Evolutionary conservation across 225 moss, liverwort and hornwort species (phyloP).

Genomic region (Bryoerythrophyllum caledonicum): DNA sequence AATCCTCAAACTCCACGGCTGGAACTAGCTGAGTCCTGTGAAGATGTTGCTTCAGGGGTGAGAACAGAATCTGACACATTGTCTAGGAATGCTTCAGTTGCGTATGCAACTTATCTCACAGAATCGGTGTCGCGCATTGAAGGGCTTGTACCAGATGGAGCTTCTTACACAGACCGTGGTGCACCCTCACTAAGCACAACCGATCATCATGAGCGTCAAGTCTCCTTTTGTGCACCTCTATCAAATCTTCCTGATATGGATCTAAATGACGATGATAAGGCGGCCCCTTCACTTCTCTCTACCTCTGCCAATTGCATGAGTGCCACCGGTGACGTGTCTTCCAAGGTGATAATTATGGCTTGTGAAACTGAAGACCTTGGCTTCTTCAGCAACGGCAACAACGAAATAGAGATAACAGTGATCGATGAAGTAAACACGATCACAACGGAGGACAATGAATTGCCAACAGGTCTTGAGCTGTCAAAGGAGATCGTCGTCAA

Average conservation of each 20-base stretch:
- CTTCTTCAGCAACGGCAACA: neutral
- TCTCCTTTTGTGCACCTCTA: neutral
- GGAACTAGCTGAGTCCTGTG: constrained; percentile 8
- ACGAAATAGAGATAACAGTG: constrained; percentile 13
- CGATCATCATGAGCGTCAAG: neutral
- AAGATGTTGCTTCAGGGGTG: constrained; percentile 10
- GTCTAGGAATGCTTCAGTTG: neutral
- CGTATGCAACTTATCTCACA: no score
- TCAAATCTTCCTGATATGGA: neutral
- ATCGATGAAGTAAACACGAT: constrained; percentile 1
- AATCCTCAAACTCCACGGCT: constrained; percentile 4
- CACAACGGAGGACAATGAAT: constrained; percentile 12
- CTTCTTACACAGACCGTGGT: constrained; percentile 2
- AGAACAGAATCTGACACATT: neutral
- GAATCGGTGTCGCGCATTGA: neutral
- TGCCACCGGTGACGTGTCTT: neutral
- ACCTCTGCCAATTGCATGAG: neutral
- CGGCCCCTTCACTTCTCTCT: neutral
- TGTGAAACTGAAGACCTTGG: neutral
- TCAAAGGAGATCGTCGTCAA: constrained; percentile 1
- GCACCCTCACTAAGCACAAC: neutral
- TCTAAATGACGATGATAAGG: constrained; percentile 3
- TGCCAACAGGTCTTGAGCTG: constrained; percentile 18
- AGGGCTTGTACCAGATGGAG: neutral
- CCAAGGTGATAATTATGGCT: neutral